Evolutionary conservation across 805 yeast genomes (phyloP).

Genomic region (Candida dajiaensis): DNA sequence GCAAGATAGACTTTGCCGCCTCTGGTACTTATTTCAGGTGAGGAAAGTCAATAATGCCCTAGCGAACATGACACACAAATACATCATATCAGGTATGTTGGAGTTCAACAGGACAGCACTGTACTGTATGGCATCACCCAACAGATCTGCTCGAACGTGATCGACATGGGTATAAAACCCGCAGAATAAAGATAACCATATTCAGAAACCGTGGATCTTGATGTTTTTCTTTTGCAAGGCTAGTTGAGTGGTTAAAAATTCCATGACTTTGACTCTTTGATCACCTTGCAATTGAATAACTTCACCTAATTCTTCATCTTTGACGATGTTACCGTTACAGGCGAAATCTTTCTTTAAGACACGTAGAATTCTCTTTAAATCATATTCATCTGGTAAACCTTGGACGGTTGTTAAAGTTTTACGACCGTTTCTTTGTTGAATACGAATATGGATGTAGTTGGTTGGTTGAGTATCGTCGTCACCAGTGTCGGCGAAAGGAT

Average conservation of each 20-base stretch:
- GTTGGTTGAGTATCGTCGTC: slow-evolving; percentile 97
- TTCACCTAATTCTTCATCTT: slow-evolving; percentile 93
- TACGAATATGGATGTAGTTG: slow-evolving; percentile 95
- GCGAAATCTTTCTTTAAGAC: slow-evolving; percentile 97
- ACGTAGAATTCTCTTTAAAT: slow-evolving; percentile 86
- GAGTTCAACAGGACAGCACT: background rate
- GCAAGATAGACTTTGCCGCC: background rate
- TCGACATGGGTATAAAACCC: background rate
- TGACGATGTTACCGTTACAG: slow-evolving; percentile 96
- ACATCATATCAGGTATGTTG: background rate
- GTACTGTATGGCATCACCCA: background rate
- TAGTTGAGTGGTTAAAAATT: slow-evolving; percentile 80
- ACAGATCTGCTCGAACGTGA: background rate
- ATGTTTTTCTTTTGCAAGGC: slow-evolving; percentile 92
- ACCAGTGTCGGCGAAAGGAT: slow-evolving; percentile 99
- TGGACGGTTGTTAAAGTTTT: slow-evolving; percentile 97
- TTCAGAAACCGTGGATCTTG: slow-evolving; percentile 95
- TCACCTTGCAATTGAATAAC: slow-evolving; percentile 98
- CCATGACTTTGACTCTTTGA: slow-evolving; percentile 94
- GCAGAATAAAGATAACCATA: background rate
- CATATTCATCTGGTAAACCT: slow-evolving; percentile 94
- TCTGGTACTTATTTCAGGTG: background rate
- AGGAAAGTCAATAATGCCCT: background rate
- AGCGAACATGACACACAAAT: background rate
- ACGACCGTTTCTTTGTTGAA: slow-evolving; percentile 99